A percentile compares a stretch with the other conserved stretches of the same genome.
Evolutionary conservation across 139 green algal genomes (phyloP).

Genomic region (Mychonastes homosphaera): DNA sequence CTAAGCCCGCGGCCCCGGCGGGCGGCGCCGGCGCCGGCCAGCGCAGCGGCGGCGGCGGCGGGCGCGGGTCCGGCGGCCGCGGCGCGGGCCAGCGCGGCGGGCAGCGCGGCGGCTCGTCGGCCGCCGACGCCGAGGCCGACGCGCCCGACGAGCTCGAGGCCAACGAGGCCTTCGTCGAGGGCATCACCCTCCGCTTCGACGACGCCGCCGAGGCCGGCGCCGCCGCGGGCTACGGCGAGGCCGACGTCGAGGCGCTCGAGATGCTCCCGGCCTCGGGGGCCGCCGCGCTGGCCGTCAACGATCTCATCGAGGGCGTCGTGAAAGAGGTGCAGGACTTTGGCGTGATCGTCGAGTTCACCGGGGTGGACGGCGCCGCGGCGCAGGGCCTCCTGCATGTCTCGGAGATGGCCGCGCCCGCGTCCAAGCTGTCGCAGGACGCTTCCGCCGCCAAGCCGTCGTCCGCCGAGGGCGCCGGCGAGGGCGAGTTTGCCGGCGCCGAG

Average conservation of each 20-base stretch:
- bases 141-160: not conserved
- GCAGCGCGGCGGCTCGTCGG: too few relatives aligned
- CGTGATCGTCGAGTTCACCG: constrained; percentile 15
- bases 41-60: not conserved
- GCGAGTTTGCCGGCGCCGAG: not conserved
- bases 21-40: not conserved
- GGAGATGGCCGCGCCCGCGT: constrained; percentile 10
- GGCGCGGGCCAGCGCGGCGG: not conserved
- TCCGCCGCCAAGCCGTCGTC: not conserved
- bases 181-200: not conserved
- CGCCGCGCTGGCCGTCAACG: constrained; percentile 13
- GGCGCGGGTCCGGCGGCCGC: not conserved
- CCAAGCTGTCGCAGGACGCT: not conserved
- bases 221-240: not conserved
- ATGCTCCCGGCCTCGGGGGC: not conserved
- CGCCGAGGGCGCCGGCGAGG: not conserved
- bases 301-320: constrained; percentile 24
- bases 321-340: constrained; percentile 28
- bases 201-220: not conserved
- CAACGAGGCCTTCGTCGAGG: not conserved
- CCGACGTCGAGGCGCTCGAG: not conserved
- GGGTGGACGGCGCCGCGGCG: not conserved
- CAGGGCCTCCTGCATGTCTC: constrained; percentile 6
- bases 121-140: not conserved
- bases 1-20: not conserved